These are phyloP conservation scores for Talinum fruticosum DNA, from an alignment of 148 eudicot genomes.

Conservation along the genomic window DNA sequence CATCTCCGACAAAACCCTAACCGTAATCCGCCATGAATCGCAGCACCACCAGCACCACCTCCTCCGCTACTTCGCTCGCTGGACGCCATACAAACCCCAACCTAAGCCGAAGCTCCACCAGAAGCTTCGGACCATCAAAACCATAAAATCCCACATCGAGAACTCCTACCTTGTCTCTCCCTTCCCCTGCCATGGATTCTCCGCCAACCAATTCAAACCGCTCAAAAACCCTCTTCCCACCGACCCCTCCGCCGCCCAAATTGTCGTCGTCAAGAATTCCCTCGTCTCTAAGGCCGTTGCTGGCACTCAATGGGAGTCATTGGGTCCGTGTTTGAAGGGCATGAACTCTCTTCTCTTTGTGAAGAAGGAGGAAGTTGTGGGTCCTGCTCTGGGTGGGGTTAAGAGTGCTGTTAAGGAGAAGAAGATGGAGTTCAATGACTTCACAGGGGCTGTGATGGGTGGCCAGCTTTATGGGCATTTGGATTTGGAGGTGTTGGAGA, in stretches of 20 bases:
- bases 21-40: slow-evolving; percentile 11
- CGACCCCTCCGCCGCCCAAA: slow-evolving; percentile 28
- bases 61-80: slow-evolving; percentile 37
- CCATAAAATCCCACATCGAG: slow-evolving; percentile 35
- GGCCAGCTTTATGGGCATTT: slow-evolving; percentile 39
- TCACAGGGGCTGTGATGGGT: slow-evolving; percentile 35
- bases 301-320: slow-evolving; percentile 38
- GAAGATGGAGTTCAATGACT: slow-evolving; percentile 42
- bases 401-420: slow-evolving; percentile 33
- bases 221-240: slow-evolving; percentile 32
- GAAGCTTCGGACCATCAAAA: slow-evolving; percentile 38
- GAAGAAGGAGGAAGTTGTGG: slow-evolving; percentile 39
- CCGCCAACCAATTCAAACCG: slow-evolving; percentile 43
- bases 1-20: slow-evolving; percentile 20
- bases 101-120: slow-evolving; percentile 41
- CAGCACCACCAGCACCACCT: slow-evolving; percentile 9
- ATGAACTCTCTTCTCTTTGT: slow-evolving; percentile 44
- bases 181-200: slow-evolving; percentile 43
- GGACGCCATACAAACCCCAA: slow-evolving; percentile 37
- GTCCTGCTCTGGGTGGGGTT: slow-evolving; percentile 27
- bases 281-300: slow-evolving; percentile 36
- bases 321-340: slow-evolving; percentile 38
- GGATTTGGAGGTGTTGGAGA: slow-evolving; percentile 44
- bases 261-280: slow-evolving; percentile 40
- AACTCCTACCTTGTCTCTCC: slow-evolving; percentile 39